Evolutionary conservation across 2,329 filamentous ascomycete species (phyloP), one percentile per base, ranked within the genome.

Genomic region (Rasamsonia emersonii): DNA sequence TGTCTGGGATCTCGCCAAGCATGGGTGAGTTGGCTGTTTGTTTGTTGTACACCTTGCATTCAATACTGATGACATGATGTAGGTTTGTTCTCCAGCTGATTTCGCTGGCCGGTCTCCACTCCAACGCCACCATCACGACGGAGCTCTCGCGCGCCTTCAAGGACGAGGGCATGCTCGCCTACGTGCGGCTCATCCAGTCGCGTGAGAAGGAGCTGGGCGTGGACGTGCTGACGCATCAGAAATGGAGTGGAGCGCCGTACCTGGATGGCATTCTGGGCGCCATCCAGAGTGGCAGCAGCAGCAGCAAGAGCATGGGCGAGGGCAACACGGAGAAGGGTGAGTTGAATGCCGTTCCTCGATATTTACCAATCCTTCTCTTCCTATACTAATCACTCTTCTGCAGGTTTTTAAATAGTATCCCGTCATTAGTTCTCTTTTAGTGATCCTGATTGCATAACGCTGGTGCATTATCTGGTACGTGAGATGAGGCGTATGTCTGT

Each of bases 151-250:
- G 75, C 38, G 74, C 69, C 5, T 98, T 93, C 67, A 93, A 86
- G 66, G 74, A 78, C 9, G 82, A 95, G 34, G 91, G 91, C 33
- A 98, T 98, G 91, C 71, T 91, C 50, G 89, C 91, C 1, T 98
- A 98, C 52, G 91, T 96, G n/a, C 83, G 94, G 37, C 65, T 95
- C 1, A 79, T 98, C 23, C 91, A 98, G 62, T 71, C 77, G 32
- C 72, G 79, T 23, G 91, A 98, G 64, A 94, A 94, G 70, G 88
- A 93, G 43, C 64, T 89, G 1, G 83, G 82, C 9, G 86, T 86
- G 36, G 88, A 95, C 49, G 88, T 94, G n/a, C 66, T 94, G 42
- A 94, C 86, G 23, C 88, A 95, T 58, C 88, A 95, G 68, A 93
- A 91, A 40, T 73, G 70, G 70, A 80, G 76, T 43, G 78, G 78